Conservation (phyloP, 2,329 filamentous ascomycete species). For the Lachnellula willkommii region DNA sequence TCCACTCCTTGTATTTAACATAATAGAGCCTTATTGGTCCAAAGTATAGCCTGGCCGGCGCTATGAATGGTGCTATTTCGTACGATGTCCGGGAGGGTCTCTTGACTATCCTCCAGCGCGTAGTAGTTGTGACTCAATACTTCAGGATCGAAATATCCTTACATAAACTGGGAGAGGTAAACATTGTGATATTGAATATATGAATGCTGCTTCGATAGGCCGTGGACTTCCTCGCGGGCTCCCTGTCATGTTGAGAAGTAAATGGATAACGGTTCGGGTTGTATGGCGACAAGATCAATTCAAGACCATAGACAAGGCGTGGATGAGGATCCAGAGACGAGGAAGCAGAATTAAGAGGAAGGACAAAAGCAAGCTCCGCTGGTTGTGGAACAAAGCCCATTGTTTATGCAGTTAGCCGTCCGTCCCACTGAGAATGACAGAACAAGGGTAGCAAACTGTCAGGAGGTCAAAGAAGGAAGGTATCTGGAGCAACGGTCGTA, state of each 20-base stretch:
- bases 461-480: background rate
- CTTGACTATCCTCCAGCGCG: background rate
- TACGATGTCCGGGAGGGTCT: background rate
- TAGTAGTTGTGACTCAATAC: background rate
- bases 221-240: too few relatives aligned
- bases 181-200: background rate
- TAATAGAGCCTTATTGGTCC: background rate
- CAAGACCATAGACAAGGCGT: background rate
- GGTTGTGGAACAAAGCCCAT: slow-evolving; percentile 8
- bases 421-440: background rate
- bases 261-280: too few relatives aligned
- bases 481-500: background rate
- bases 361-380: background rate
- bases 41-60: background rate
- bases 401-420: slow-evolving; percentile 21
- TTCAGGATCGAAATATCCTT: background rate
- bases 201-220: too few relatives aligned
- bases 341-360: background rate
- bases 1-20: slow-evolving; percentile 10
- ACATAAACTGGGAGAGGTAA: background rate
- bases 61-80: background rate
- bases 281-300: too few relatives aligned
- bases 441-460: background rate
- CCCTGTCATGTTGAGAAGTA: too few relatives aligned
- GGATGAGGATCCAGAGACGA: background rate